Percentiles rank a stretch among this genome's conserved stretches.
Evolutionary conservation across 2,329 filamentous ascomycete species (phyloP).

Genomic region (Alternaria ventricosa): DNA sequence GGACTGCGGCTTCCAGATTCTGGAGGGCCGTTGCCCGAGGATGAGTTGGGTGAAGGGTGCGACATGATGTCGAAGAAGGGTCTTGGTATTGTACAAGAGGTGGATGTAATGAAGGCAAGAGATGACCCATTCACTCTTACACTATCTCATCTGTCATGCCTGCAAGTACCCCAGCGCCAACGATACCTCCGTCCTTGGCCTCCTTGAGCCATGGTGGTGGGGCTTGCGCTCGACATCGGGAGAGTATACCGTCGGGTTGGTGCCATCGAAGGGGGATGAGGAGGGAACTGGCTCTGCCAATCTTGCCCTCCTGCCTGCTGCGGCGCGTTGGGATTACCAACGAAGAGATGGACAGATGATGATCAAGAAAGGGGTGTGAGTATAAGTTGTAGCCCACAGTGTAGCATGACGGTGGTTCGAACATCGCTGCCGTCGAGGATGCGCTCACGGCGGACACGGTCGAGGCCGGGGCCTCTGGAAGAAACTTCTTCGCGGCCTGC

Average conservation of each 20-base stretch:
- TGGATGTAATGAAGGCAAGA: slow-evolving; percentile 22
- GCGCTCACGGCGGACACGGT: slow-evolving; percentile 47
- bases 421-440: slow-evolving; percentile 54
- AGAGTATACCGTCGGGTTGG: neutral
- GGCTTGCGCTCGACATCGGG: neutral
- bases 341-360: neutral
- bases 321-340: neutral
- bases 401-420: slow-evolving; percentile 75
- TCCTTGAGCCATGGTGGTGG: slow-evolving; percentile 48
- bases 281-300: neutral
- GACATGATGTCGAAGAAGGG: neutral
- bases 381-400: slow-evolving; percentile 17
- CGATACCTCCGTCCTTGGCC: slow-evolving; percentile 60
- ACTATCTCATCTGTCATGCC: slow-evolving; percentile 50
- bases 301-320: neutral
- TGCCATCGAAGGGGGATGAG: neutral
- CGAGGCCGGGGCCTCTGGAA: slow-evolving; percentile 28
- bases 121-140: slow-evolving; percentile 10
- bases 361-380: slow-evolving; percentile 11
- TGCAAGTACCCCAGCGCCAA: slow-evolving; percentile 61
- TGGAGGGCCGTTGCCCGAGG: neutral
- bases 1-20: neutral
- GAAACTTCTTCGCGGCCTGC: slow-evolving; percentile 11
- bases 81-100: slow-evolving; percentile 7
- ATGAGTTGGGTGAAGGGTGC: neutral